Base-by-base conservation (phyloP, 768 basidiomycete species). In the Mycena venus region DNA sequence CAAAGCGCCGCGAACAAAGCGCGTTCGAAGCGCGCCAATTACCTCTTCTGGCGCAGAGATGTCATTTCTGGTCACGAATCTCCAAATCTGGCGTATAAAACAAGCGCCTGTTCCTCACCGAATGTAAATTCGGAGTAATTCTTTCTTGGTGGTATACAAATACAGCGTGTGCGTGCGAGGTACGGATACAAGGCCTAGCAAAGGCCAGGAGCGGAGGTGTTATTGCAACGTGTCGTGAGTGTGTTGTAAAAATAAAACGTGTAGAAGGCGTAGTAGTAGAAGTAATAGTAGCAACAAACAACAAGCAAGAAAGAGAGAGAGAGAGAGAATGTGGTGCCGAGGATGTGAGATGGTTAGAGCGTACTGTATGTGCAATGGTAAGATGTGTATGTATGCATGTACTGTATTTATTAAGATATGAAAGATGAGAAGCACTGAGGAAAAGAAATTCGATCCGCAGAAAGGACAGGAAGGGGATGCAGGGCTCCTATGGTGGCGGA, bases 101-200 rank as follows among this genome's bases (percentile, higher is more conserved):
- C n/a, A n/a, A n/a, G n/a, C n/a, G n/a, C n/a, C n/a, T n/a, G n/a
- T n/a, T n/a, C n/a, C n/a, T n/a, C n/a, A n/a, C n/a, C n/a, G n/a
- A n/a, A n/a, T n/a, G n/a, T n/a, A n/a, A n/a, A n/a, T 14, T 59
- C 23, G 42, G 14, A 4, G 32, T 34, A 23, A 36, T 59, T 59
- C 36, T 32, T 32, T n/a, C 1, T 40, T 55, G 32, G n/a, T 34
- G 21, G 55, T 53, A 59, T 72, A 72, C 64, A 73, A 38, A 73
- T 67, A 67, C 65, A 72, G 36, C 42, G 44, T 64, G 69, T 61
- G 68, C 38, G 68, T 68, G 56, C 23, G 42, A 14, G 21, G 51
- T 67, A 67, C 65, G 49, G 64, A 73, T 73, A 73, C 72, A 73
- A 67, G 59, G 67, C 64, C 65, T 59, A 62, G 56, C 64, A 4